Percentiles rank a stretch among this genome's conserved stretches.
phyloP scores from a whole-genome alignment of 208 protist species.

The Leishmania amazonensis region DNA sequence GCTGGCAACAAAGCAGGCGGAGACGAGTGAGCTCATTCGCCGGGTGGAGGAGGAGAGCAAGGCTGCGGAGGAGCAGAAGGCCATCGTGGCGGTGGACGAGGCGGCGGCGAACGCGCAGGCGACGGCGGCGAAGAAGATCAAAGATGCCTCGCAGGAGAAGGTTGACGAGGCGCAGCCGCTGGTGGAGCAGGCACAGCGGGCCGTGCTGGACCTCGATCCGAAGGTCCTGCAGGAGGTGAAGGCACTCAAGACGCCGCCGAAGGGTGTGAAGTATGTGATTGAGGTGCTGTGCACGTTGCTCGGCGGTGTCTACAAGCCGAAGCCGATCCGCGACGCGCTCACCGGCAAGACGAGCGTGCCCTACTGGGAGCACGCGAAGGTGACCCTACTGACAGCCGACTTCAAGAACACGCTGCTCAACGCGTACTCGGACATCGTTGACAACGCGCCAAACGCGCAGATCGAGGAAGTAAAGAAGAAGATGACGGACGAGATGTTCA shows the following conservation, averaged over 20 bases:
- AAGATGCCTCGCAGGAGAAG: conserved; percentile 96
- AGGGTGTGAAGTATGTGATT: conserved; percentile 95
- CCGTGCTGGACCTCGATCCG: conserved; percentile 93
- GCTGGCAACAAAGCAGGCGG: conserved; percentile 90
- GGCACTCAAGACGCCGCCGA: conserved; percentile 94
- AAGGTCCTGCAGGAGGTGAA: conserved; percentile 96
- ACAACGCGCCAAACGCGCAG: conserved; percentile 84
- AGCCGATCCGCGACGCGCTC: conserved; percentile 79
- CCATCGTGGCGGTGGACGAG: conserved; percentile 91
- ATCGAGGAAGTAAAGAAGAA: conserved; percentile 96
- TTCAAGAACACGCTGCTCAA: conserved; percentile 91
- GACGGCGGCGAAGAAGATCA: conserved; percentile 91
- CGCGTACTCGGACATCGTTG: conserved; percentile 87
- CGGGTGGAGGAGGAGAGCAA: conserved; percentile 90
- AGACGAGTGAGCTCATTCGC: conserved; percentile 88
- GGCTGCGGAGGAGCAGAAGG: conserved; percentile 82
- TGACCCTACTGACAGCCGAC: conserved; percentile 80
- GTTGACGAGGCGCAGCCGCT: conserved; percentile 95
- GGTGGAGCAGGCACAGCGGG: conserved; percentile 93
- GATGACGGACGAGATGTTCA: conserved; percentile 93
- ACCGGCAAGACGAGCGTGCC: conserved; percentile 84
- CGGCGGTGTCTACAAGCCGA: conserved; percentile 86
- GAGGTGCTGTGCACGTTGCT: conserved; percentile 92
- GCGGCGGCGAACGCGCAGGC: conserved; percentile 91
- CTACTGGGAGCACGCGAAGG: conserved; percentile 95